A percentile compares a stretch with the other conserved stretches of the same genome.
phyloP scores from a whole-genome alignment of 176 grass and related monocot species.

The Secale cereale region DNA sequence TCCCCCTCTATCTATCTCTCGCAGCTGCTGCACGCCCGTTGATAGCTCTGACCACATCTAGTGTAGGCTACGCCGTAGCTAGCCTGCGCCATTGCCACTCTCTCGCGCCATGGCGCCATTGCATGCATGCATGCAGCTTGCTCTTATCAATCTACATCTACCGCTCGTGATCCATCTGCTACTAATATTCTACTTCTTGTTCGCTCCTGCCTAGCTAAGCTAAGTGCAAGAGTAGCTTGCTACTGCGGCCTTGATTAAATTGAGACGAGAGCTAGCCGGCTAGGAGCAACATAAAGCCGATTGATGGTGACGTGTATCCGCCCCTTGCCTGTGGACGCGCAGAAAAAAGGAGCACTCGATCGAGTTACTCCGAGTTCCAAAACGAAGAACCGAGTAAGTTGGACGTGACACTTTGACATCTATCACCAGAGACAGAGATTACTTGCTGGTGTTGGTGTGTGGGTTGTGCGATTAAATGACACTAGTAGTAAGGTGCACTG shows the following conservation, averaged over 20 bases:
- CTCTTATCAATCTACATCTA: too few relatives aligned
- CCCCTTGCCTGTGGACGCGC: neutral
- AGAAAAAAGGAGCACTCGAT: neutral
- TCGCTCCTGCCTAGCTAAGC: neutral
- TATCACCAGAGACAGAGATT: neutral
- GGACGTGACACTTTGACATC: neutral
- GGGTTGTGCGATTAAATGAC: neutral
- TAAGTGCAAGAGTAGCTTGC: too few relatives aligned
- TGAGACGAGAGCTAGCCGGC: neutral
- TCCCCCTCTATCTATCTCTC: neutral
- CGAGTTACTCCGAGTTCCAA: neutral
- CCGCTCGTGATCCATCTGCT: slow-evolving; percentile 32
- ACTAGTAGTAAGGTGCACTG: too few relatives aligned
- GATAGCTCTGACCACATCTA: neutral
- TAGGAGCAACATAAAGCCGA: neutral
- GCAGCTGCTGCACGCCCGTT: neutral
- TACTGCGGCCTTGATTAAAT: neutral
- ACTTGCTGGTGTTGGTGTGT: neutral
- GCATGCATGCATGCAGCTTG: neutral
- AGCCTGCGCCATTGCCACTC: neutral
- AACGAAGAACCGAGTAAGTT: neutral
- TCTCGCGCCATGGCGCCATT: neutral
- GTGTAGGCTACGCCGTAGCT: neutral
- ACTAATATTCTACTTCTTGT: slow-evolving; percentile 25
- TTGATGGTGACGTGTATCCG: neutral